These are phyloP conservation scores for Fusarium longipes DNA, from an alignment of 2,329 filamentous ascomycete species.

Conservation along the genomic window DNA sequence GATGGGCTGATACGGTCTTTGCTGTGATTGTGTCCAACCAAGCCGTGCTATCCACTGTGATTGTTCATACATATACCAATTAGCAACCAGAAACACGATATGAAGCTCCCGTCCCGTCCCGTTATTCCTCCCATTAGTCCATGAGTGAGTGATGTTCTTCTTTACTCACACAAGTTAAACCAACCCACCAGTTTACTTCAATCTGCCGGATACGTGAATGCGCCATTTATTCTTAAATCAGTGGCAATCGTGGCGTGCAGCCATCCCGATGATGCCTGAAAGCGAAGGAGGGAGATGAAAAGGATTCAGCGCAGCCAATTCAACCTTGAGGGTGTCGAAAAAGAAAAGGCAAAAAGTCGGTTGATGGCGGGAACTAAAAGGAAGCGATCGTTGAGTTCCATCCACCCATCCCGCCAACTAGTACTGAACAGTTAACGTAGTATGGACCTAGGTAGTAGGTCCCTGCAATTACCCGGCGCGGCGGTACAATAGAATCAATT, in stretches of 20 bases:
- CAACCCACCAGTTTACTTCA: not conserved
- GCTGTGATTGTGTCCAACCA: not conserved
- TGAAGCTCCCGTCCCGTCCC: slow-evolving; percentile 26
- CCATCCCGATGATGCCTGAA: slow-evolving; percentile 17
- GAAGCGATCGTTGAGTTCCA: not conserved
- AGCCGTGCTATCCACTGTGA: slow-evolving; percentile 12
- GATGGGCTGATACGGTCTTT: slow-evolving; percentile 12
- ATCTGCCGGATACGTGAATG: slow-evolving; percentile 31
- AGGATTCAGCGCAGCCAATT: slow-evolving; percentile 9
- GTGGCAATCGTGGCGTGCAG: slow-evolving; percentile 35
- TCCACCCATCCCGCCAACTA: too few species aligned
- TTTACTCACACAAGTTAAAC: not conserved
- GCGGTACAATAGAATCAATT: slow-evolving; percentile 19
- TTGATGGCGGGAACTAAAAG: slow-evolving; percentile 27
- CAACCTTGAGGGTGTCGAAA: slow-evolving; percentile 29
- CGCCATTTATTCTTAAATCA: slow-evolving; percentile 35
- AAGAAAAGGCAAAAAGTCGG: slow-evolving; percentile 14
- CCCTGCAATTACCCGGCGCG: slow-evolving; percentile 33
- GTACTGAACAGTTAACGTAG: too few species aligned
- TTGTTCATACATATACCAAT: not conserved
- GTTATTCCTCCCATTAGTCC: slow-evolving; percentile 26
- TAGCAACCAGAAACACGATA: slow-evolving; percentile 1
- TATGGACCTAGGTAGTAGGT: too few species aligned
- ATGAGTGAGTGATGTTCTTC: not conserved
- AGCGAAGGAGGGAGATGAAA: not conserved